These are phyloP conservation scores for Lentinus tigrinus DNA, from an alignment of 768 basidiomycete species.

Conservation along the genomic window DNA sequence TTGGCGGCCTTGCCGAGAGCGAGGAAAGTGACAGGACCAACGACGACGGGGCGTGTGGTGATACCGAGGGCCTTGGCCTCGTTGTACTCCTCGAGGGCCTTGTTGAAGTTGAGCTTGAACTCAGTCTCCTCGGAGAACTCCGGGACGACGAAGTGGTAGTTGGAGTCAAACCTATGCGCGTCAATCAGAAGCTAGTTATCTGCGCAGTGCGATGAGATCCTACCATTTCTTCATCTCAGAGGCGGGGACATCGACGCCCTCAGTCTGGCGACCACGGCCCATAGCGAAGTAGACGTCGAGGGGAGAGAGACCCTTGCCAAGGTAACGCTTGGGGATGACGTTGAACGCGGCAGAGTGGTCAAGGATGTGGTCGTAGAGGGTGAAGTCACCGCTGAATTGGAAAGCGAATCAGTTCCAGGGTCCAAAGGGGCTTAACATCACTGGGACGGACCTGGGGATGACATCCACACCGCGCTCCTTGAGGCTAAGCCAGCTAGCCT, in stretches of 20 bases:
- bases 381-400: slow-evolving; percentile 85
- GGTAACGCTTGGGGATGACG: slow-evolving; percentile 93
- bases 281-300: slow-evolving; percentile 98
- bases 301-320: slow-evolving; percentile 77
- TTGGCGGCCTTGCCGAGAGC: slow-evolving; percentile 89
- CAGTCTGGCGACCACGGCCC: slow-evolving; percentile 96
- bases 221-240: slow-evolving; percentile 99
- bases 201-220: background rate
- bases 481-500: slow-evolving; percentile 83
- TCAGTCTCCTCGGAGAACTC: slow-evolving; percentile 88
- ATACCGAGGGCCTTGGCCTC: slow-evolving; percentile 92
- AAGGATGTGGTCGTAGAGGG: slow-evolving; percentile 97
- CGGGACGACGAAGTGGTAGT: slow-evolving; percentile 98
- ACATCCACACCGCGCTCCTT: slow-evolving; percentile 85
- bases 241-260: slow-evolving; percentile 93
- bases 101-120: slow-evolving; percentile 96
- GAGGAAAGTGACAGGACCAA: slow-evolving; percentile 96
- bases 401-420: slow-evolving; percentile 9
- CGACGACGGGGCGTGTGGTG: slow-evolving; percentile 89
- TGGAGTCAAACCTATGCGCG: slow-evolving; percentile 86
- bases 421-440: slow-evolving; percentile 17
- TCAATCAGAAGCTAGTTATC: background rate
- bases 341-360: slow-evolving; percentile 97
- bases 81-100: slow-evolving; percentile 89
- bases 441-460: slow-evolving; percentile 75